Percentiles rank a stretch among this genome's conserved stretches.
Evolutionary conservation across 805 yeast genomes (phyloP).

Genomic region (Myxozyma melibiosi): DNA sequence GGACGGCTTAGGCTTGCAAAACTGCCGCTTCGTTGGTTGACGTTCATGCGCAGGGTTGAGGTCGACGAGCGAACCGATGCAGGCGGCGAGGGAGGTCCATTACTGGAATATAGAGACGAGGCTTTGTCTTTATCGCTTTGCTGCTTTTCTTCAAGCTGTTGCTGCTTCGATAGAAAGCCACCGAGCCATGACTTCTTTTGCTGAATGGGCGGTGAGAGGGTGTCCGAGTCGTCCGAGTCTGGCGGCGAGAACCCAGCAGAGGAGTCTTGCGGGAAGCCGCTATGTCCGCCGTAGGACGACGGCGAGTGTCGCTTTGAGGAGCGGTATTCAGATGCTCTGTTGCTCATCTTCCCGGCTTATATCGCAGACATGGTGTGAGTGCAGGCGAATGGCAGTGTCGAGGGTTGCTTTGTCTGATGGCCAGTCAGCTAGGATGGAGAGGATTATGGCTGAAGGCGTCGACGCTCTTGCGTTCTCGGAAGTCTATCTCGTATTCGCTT

Average conservation of each 20-base stretch:
- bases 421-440: too few species aligned
- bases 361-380: background rate
- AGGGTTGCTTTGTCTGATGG: too few species aligned
- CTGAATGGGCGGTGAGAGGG: conserved; percentile 10
- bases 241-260: conserved; percentile 31
- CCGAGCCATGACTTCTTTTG: conserved; percentile 22
- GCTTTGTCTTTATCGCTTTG: conserved; percentile 5
- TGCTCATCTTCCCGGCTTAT: conserved; percentile 1
- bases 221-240: conserved; percentile 28
- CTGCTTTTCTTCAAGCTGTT: background rate
- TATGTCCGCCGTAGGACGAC: background rate
- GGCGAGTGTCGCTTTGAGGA: background rate
- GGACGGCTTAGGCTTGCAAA: conserved; percentile 15
- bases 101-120: background rate
- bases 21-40: conserved; percentile 14
- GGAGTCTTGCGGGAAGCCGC: conserved; percentile 27
- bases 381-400: background rate
- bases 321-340: background rate
- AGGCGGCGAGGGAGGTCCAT: conserved; percentile 33
- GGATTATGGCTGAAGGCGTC: too few species aligned
- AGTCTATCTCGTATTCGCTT: conserved; percentile 12
- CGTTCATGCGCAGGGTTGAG: conserved; percentile 29
- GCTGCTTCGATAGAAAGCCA: conserved; percentile 21
- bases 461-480: conserved; percentile 3
- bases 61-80: conserved; percentile 29